These are phyloP conservation scores for Zasmidium angulare DNA, from an alignment of 2,329 filamentous ascomycete species.

Conservation along the genomic window DNA sequence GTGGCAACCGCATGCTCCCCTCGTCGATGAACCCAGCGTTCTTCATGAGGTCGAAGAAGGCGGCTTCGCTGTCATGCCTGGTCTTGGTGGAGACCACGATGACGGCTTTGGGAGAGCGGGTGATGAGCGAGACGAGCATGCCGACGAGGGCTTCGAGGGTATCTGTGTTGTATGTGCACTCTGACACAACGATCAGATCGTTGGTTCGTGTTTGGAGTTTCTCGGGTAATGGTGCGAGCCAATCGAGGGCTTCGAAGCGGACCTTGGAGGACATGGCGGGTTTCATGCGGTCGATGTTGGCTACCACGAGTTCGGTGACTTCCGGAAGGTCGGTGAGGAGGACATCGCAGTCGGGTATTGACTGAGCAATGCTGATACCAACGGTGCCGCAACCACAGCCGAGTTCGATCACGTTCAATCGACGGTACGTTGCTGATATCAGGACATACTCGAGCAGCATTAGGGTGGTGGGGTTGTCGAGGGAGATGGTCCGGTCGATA, in stretches of 20 bases:
- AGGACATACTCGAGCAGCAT: slow-evolving; percentile 40
- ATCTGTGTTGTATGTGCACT: slow-evolving; percentile 73
- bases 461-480: slow-evolving; percentile 29
- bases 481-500: slow-evolving; percentile 46
- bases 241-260: slow-evolving; percentile 59
- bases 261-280: slow-evolving; percentile 45
- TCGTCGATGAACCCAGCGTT: slow-evolving; percentile 33
- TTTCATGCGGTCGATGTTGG: slow-evolving; percentile 53
- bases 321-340: slow-evolving; percentile 66
- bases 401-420: slow-evolving; percentile 60
- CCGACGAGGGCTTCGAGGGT: slow-evolving; percentile 63
- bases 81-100: slow-evolving; percentile 66
- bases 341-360: slow-evolving; percentile 53
- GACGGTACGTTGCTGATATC: slow-evolving; percentile 39
- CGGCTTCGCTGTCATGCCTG: slow-evolving; percentile 63
- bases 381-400: slow-evolving; percentile 70
- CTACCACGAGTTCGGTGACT: slow-evolving; percentile 59
- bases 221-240: slow-evolving; percentile 55
- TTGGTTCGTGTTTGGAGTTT: slow-evolving; percentile 41
- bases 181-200: slow-evolving; percentile 65
- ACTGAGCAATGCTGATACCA: slow-evolving; percentile 61
- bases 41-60: slow-evolving; percentile 64
- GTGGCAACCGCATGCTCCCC: slow-evolving; percentile 28
- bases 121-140: slow-evolving; percentile 53
- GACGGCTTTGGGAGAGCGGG: slow-evolving; percentile 49